Evolutionary conservation across 23 red algal genomes (phyloP).

Genomic region (Chondrus crispus): DNA sequence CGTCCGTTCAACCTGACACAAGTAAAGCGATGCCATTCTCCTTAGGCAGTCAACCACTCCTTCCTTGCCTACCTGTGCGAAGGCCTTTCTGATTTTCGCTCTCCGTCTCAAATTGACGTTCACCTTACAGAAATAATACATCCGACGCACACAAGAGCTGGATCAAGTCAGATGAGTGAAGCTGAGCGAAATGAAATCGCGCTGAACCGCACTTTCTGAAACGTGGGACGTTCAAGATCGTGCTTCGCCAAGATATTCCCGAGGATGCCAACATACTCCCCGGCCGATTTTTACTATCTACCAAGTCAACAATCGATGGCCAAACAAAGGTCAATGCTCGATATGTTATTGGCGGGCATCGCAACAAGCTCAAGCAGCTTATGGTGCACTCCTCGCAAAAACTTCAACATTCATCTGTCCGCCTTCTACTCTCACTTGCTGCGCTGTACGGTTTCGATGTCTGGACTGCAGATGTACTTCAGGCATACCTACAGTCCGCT

Average conservation of each 20-base stretch:
- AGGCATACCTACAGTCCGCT: not conserved
- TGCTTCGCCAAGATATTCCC: no score
- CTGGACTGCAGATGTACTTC: not conserved
- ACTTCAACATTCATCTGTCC: not conserved
- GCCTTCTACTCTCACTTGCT: not conserved
- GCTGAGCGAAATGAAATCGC: no score
- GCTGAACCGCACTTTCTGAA: no score
- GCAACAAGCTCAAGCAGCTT: not conserved
- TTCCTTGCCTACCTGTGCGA: no score
- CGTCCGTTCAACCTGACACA: not conserved
- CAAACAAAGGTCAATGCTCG: not conserved
- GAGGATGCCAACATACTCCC: no score
- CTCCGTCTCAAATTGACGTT: not conserved
- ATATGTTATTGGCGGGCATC: not conserved
- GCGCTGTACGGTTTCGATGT: not conserved
- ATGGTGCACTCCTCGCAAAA: not conserved
- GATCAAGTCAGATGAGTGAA: no score
- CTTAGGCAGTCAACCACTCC: no score
- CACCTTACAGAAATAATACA: no score
- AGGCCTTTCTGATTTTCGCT: no score
- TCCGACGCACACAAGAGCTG: no score
- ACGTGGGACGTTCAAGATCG: no score
- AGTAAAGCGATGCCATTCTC: no score
- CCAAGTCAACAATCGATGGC: not conserved
- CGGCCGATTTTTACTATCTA: not conserved